Evolutionary conservation across 2,329 filamentous ascomycete genomes (phyloP).

Genomic region (Huntiella moniliformis): DNA sequence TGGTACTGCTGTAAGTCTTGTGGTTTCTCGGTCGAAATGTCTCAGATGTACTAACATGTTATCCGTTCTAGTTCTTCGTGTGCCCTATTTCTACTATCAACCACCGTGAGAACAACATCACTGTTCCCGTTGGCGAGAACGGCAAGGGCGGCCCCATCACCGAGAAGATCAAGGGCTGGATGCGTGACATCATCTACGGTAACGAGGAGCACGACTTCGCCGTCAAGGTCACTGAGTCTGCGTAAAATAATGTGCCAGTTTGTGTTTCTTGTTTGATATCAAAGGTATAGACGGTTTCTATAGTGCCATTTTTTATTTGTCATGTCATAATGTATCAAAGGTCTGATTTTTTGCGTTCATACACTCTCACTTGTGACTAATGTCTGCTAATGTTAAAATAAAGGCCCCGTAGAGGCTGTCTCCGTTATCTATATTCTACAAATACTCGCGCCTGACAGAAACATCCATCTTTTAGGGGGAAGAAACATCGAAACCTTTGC

Average conservation of each 20-base stretch:
- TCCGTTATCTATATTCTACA: too few relatives aligned
- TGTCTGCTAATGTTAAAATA: too few relatives aligned
- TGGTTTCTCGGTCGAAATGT: not conserved
- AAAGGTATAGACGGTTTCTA: not conserved
- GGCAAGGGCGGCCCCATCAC: constrained; percentile 36
- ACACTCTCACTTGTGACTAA: too few relatives aligned
- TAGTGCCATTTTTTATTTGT: constrained; percentile 1
- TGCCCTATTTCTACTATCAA: constrained; percentile 49
- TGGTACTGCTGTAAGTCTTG: constrained; percentile 56
- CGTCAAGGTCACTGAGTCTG: constrained; percentile 40
- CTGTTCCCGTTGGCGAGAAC: constrained; percentile 38
- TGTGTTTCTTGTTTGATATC: too few relatives aligned
- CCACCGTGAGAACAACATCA: constrained; percentile 44
- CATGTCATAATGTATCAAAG: not conserved
- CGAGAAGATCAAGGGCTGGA: constrained; percentile 44
- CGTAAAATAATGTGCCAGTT: too few relatives aligned
- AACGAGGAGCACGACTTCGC: constrained; percentile 50
- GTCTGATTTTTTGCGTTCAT: too few relatives aligned
- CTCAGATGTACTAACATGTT: constrained; percentile 13
- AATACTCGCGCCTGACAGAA: too few relatives aligned
- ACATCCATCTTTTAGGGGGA: too few relatives aligned
- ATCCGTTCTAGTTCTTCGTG: constrained; percentile 43
- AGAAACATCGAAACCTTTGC: not conserved
- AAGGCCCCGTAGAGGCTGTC: too few relatives aligned
- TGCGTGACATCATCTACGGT: constrained; percentile 60